Base-by-base conservation (phyloP, 1,139 yeast genomes). In the Eremothecium cymbalariae region DNA sequence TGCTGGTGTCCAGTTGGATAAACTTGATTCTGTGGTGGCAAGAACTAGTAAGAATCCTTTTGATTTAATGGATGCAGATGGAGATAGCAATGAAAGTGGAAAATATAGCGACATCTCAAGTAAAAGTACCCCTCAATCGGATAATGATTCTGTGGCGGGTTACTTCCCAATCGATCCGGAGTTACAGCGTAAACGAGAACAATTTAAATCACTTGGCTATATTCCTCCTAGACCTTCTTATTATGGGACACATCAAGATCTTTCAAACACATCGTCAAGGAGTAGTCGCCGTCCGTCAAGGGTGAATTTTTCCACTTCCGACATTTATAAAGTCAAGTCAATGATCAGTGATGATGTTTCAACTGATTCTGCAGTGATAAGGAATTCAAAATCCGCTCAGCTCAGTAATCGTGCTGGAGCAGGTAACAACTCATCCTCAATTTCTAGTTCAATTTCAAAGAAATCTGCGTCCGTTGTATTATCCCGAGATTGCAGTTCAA, bases 301-400 rank as follows among this genome's bases (percentile, higher is more conserved):
- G 30, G 39, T 53, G 7, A 50, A 49, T 19, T 45, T 49, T 17
- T 37, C 47, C 8, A 53, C 48, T 13, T 33, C 37, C 19, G 31
- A 29, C 12, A 47, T 59, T 6, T 61, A 62, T 37, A 58, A 58
- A 33, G 64, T 62, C 8, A 59, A 53, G 39, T 60, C 65, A 2
- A 38, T 62, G 29, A 43, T 62, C 19, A 51, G 43, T 25, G 43
- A 40, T 22, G 51, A 46, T 31, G 34, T 42, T 15, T 47, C n/a
- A n/a, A n/a, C n/a, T n/a, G n/a, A n/a, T n/a, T n/a, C n/a, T n/a
- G n/a, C n/a, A n/a, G n/a, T n/a, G n/a, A n/a, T n/a, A n/a, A n/a
- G n/a, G n/a, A n/a, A n/a, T n/a, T n/a, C n/a, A n/a, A n/a, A n/a
- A n/a, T n/a, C n/a, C n/a, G n/a, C n/a, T n/a, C n/a, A n/a, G n/a